Evolutionary conservation across 2,329 filamentous ascomycete species (phyloP).

Genomic region (Paecilomyces formosus): DNA sequence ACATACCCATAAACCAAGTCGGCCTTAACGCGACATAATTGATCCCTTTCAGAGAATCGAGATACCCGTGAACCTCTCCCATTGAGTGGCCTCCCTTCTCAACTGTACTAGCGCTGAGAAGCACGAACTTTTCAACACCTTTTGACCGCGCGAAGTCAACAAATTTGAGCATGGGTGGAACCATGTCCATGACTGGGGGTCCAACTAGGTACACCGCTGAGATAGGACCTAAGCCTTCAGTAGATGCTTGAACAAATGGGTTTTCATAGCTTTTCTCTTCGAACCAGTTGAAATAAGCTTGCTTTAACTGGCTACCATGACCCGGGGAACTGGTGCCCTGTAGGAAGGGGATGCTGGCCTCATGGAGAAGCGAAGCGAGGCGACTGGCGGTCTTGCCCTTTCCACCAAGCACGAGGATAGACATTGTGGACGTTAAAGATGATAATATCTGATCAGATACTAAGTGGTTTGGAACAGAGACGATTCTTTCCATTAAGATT

Average conservation of each 20-base stretch:
- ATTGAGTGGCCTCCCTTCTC: constrained; percentile 28
- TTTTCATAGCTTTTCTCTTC: constrained; percentile 3
- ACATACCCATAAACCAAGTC: constrained; percentile 43
- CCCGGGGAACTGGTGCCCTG: constrained; percentile 2
- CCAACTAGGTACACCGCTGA: constrained; percentile 37
- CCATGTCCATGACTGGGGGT: constrained; percentile 25
- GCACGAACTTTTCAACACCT: constrained; percentile 38
- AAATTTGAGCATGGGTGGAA: constrained; percentile 32
- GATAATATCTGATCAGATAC: no score
- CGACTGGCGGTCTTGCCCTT: constrained; percentile 4
- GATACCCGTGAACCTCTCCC: constrained; percentile 31
- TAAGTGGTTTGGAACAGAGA: no score
- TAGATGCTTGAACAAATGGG: constrained; percentile 1
- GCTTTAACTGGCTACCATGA: background rate
- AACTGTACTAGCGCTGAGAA: constrained; percentile 34
- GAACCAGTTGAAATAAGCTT: constrained; percentile 5
- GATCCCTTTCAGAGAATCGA: constrained; percentile 29
- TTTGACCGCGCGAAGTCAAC: constrained; percentile 33
- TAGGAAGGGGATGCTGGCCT: constrained; percentile 4
- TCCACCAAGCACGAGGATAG: constrained; percentile 5
- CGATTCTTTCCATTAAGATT: no score
- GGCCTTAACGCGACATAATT: constrained; percentile 41
- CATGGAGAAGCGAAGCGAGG: constrained; percentile 1
- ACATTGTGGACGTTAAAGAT: background rate
- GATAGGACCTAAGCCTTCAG: constrained; percentile 11